phyloP scores from a whole-genome alignment of 345 rosid genomes.

The Carallia pectinifolia region DNA sequence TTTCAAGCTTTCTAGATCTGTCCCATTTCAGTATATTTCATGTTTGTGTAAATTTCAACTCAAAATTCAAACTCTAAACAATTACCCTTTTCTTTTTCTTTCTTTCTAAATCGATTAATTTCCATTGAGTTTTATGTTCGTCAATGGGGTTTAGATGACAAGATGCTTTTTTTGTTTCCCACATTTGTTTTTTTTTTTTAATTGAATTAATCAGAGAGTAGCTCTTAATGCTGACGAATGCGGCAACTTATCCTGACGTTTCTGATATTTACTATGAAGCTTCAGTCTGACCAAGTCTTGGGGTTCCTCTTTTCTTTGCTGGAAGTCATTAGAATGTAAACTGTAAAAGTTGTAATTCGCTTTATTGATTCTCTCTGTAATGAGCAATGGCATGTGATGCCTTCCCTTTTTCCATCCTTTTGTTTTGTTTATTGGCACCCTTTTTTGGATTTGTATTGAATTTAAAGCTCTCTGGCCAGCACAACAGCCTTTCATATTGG shows the following conservation, averaged over 20 bases:
- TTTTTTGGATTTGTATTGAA: conserved; percentile 1
- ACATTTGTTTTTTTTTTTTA: not conserved
- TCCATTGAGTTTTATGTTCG: not conserved
- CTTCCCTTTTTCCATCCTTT: conserved; percentile 12
- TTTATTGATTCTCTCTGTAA: not conserved
- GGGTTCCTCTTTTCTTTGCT: not conserved
- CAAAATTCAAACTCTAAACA: too few species aligned
- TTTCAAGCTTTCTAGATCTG: not conserved
- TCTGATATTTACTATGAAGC: not conserved
- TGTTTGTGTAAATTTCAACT: not conserved
- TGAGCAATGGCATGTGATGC: conserved; percentile 12
- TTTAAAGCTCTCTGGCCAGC: conserved; percentile 14
- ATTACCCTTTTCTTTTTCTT: not conserved
- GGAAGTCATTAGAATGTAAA: conserved; percentile 3
- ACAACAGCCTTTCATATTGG: conserved; percentile 3
- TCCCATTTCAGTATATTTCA: not conserved
- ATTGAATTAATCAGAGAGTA: too few species aligned
- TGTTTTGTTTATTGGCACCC: not conserved
- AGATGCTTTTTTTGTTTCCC: not conserved
- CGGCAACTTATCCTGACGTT: not conserved
- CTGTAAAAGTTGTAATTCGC: not conserved
- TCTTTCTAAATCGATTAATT: not conserved
- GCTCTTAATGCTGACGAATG: not conserved
- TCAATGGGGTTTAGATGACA: not conserved
- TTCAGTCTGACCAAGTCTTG: not conserved